Conservation (phyloP, 192 early-diverging fungal species). For the Backusella tuberculispora region DNA sequence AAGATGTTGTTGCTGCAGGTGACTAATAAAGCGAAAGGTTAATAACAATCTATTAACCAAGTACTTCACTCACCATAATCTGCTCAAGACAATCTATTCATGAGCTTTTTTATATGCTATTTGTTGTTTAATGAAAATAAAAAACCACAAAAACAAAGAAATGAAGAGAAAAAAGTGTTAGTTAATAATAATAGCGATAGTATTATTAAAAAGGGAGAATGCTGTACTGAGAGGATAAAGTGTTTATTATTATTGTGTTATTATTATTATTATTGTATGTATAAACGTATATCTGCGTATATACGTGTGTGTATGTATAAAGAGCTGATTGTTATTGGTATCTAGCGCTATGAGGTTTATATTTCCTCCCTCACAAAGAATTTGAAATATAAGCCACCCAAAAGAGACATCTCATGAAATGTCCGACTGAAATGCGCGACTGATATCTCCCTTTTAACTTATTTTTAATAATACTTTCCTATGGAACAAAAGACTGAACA, state of each 20-base stretch:
- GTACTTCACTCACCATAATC: neutral
- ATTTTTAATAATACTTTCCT: neutral
- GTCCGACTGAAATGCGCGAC: neutral
- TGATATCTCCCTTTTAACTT: neutral
- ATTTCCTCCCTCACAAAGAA: too few relatives aligned
- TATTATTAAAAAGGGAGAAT: neutral
- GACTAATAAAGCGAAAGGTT: neutral
- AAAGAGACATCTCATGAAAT: neutral
- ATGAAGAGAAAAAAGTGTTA: neutral
- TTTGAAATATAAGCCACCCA: neutral
- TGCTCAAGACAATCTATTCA: constrained; percentile 5
- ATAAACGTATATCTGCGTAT: too few relatives aligned
- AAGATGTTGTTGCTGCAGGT: constrained; percentile 13
- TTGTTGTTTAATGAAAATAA: neutral
- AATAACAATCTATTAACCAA: neutral
- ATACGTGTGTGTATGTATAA: too few relatives aligned
- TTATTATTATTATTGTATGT: neutral
- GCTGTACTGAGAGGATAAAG: neutral
- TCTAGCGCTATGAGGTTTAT: too few relatives aligned
- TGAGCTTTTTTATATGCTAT: neutral
- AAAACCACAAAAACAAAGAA: neutral
- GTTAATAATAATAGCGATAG: neutral
- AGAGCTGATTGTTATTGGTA: too few relatives aligned
- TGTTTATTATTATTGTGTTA: neutral
- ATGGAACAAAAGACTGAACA: constrained; percentile 32